Evolutionary conservation across 2,329 filamentous ascomycete genomes (phyloP), one percentile per base, ranked within the genome.

Genomic region (Shiraia sp.): DNA sequence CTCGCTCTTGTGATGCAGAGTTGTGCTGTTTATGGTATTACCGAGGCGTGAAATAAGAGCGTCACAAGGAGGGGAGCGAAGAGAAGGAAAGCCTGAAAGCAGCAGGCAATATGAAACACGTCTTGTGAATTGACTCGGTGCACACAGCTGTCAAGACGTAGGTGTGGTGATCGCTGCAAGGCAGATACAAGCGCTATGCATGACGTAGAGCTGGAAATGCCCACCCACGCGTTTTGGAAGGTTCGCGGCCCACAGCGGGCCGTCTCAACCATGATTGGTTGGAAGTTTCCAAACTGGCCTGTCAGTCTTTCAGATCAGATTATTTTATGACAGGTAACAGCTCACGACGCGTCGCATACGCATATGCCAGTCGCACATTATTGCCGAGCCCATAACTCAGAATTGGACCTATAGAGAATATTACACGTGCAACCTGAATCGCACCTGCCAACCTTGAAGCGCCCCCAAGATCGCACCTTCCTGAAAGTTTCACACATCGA

Each of bases 161-260:
- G 48, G 36, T 39, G 14, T 36, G 53, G 49, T 32, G 59, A 68
- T 66, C 54, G 53, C 45, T 52, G 54, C 63, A 61, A 65, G 59
- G 62, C 58, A 67, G 56, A 51, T 52, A 51, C 57, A 56, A 36
- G 42, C 51, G 49, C 45, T 33, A 50, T 65, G 57, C 61, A 66
- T 69, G 65, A 69, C 65, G 65, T 69, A 61, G 50, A 40, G 43
- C 45, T 55, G 31, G 49, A 45, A 30, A 45, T 35, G 49, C 48
- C 38, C 47, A 44, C 47, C 57, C 55, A 59, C 52, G 50, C 60
- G 59, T 49, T 53, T 37, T 32, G 41, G 28, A 36, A 32, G 40
- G 28, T 14, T 17, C 17, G 7, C n/a, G n/a, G n/a, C n/a, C n/a
- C 6, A 38, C 30, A 42, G 55, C 54, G 56, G 60, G 50, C 45